These are phyloP conservation scores for bread wheat (Triticum aestivum) DNA, from an alignment of 176 grass and related monocot genomes.

Conservation along the genomic window IWGSC_CS_RefSeq_v2.1 NC_057802.1:256916082-256916581, in stretches of 20 bases:
- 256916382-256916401: neutral
- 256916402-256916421: conserved; percentile 2
- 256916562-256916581: too few species aligned
- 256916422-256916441: neutral
- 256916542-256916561: neutral
- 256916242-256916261: neutral
- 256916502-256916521: too few species aligned
- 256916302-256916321: conserved; percentile 19
- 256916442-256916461: neutral
- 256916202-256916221: too few species aligned
- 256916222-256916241: neutral
- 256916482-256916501: too few species aligned
- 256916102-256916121: too few species aligned
- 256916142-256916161: too few species aligned
- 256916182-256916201: too few species aligned
- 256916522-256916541: too few species aligned
- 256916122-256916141: too few species aligned
- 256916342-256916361: neutral
- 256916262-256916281: neutral
- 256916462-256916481: neutral
- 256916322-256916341: conserved; percentile 5
- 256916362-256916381: neutral
- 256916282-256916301: neutral
- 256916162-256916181: too few species aligned
- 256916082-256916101: too few species aligned